Conservation (phyloP, 768 basidiomycete genomes). For the Pisolithus sp. region DNA sequence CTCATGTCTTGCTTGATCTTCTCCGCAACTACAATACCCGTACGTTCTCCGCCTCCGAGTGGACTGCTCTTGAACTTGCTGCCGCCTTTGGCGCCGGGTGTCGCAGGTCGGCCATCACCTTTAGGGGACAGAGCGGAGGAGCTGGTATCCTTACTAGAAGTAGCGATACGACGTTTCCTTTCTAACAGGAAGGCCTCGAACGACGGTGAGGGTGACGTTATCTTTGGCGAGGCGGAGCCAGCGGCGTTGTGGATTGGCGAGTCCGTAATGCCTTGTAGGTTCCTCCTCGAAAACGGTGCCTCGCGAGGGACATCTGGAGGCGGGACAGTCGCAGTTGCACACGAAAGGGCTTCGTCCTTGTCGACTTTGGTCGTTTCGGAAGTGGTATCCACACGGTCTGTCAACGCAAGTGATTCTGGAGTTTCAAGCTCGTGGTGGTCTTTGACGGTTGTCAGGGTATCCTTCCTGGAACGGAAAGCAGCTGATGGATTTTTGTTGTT, state of each 20-base stretch:
- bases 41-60: conserved; percentile 40
- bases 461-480: conserved; percentile 3
- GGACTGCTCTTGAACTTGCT: conserved; percentile 72
- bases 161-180: conserved; percentile 49
- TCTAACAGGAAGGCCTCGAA: conserved; percentile 64
- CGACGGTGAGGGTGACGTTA: conserved; percentile 46
- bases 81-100: conserved; percentile 37
- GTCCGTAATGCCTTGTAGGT: conserved; percentile 10
- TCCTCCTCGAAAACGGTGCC: conserved; percentile 9
- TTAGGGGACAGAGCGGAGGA: conserved; percentile 4
- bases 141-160: conserved; percentile 12
- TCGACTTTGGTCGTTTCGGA: conserved; percentile 3
- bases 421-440: not conserved
- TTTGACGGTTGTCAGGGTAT: not conserved
- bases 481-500: conserved; percentile 6
- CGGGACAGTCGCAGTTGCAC: conserved; percentile 1
- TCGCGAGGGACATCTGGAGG: not conserved
- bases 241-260: conserved; percentile 10
- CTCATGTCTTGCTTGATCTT: conserved; percentile 34
- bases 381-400: not conserved
- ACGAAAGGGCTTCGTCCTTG: conserved; percentile 2
- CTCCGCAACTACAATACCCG: conserved; percentile 45
- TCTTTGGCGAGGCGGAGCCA: conserved; percentile 22
- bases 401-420: not conserved
- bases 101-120: conserved; percentile 8